A percentile compares a stretch with the other conserved stretches of the same genome.
These are phyloP conservation scores for Globisporangium abappressorium DNA, from an alignment of 352 stramenopile species.

Conservation along the genomic window DNA sequence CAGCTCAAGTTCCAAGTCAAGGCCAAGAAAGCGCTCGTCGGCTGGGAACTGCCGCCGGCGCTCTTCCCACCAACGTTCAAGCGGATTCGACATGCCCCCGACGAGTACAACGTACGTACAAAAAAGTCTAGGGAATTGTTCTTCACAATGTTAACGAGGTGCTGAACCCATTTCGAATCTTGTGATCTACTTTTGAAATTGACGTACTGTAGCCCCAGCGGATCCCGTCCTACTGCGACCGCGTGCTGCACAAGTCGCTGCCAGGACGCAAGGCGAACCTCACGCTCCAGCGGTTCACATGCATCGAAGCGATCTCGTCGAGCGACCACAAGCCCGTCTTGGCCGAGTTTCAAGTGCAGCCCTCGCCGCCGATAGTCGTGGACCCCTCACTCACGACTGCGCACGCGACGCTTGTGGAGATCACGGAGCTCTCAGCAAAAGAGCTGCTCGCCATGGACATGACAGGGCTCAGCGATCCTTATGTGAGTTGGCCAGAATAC, in stretches of 20 bases:
- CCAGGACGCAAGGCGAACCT: slow-evolving; percentile 49
- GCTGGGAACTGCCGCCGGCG: slow-evolving; percentile 60
- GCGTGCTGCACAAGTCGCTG: slow-evolving; percentile 80
- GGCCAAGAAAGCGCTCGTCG: slow-evolving; percentile 45
- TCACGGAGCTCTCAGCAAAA: slow-evolving; percentile 52
- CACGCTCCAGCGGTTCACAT: slow-evolving; percentile 55
- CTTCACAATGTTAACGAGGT: background rate
- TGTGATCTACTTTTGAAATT: background rate
- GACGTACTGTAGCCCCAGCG: slow-evolving; percentile 44
- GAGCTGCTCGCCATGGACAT: slow-evolving; percentile 75
- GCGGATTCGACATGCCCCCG: slow-evolving; percentile 44
- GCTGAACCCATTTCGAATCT: background rate
- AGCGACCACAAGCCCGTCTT: slow-evolving; percentile 86
- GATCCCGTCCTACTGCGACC: slow-evolving; percentile 83
- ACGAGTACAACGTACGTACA: slow-evolving; percentile 43
- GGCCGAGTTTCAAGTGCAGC: slow-evolving; percentile 49
- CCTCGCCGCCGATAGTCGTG: slow-evolving; percentile 26
- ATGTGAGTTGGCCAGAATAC: slow-evolving; percentile 29
- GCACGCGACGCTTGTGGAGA: slow-evolving; percentile 51
- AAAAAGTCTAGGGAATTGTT: background rate
- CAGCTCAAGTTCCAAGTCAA: slow-evolving; percentile 74
- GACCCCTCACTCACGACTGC: slow-evolving; percentile 18
- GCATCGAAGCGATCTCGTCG: slow-evolving; percentile 60
- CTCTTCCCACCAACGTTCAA: slow-evolving; percentile 87
- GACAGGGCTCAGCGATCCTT: slow-evolving; percentile 75